Evolutionary conservation across 768 basidiomycete species (phyloP), one percentile per base, ranked within the genome.

Genomic region (Pleurotus giganteus): DNA sequence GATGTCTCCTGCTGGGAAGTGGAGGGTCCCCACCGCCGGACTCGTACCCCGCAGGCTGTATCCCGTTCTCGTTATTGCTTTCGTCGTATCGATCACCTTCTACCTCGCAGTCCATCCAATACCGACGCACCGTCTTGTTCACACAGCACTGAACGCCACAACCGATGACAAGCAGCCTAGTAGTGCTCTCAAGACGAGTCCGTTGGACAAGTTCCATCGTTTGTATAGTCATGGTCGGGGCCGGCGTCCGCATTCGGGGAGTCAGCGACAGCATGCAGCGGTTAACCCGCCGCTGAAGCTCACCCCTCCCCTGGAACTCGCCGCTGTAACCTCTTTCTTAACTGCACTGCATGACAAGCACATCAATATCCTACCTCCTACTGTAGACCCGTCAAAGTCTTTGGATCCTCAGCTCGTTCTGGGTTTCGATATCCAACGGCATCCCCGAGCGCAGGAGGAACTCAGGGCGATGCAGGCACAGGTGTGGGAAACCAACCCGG

Each of bases 371-470:
- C 82, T 94, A 54, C 89, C 91, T 1, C 65, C 71, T 0, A 72
- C 74, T 4, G 78, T 91, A 42, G 81, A 92, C 61, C 87, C 91
- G 0, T 60, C 74, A 11, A 59, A 61, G 11, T 81, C 89, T 7
- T 82, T 92, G 55, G 90, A 93, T 65, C 89, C 91, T 2, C 81
- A 90, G 61, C 81, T 93, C 56, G 80, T 94, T 3, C 77, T 94
- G 37, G 91, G 89, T 62, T 94, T 93, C 65, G 89, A 93, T 64
- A 34, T 51, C 2, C 87, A 87, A 0, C 81, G 84, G n/a, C 74
- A 80, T 39, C 70, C 80, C 2, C 76, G 78, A 12, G 61, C 64
- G 17, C 8, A 51, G 8, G 78, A 83, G 28, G 89, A 91, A 66
- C 71, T 91, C 28, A 66, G 70, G 28, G 71, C 74, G 1, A 74